Base-by-base conservation (phyloP, 2,329 filamentous ascomycete genomes). In the Aureobasidium sp. region DNA sequence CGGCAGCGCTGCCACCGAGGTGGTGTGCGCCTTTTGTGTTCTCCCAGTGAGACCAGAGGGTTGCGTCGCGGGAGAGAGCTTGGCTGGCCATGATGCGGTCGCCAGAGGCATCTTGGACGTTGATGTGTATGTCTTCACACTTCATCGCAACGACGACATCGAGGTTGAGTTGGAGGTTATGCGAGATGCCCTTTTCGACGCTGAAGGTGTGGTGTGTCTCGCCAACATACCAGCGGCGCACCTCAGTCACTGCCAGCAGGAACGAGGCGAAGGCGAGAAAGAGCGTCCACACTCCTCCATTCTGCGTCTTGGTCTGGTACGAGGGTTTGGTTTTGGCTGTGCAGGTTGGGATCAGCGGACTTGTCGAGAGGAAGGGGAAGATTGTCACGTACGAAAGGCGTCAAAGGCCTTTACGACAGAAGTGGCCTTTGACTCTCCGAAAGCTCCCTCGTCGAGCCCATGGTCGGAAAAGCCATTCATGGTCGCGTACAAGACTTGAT, bases 241-340 rank as follows among this genome's bases (percentile, higher is more conserved):
- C 79, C 76, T 99, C 94, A 56, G 86, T 85, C 78, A 88, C 85
- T 68, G 90, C 80, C 63, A 99, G 88, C 65, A 91, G 72, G 65
- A 86, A 73, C 66, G 90, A 94, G 66, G 95, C 80, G 56, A 89
- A 66, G 64, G 88, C 78, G 77, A 99, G 89, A 57, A 87, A 83
- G 52, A 97, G 83, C 26, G 94, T 97, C 89, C 92, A 97, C 78
- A 95, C 92, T 65, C 93, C 93, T 70, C 94, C 95, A 70, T 89
- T 88, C 41, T 88, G 84, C 36, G 91, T 95, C 67, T 87, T 85
- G 51, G 89, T 87, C 61, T 94, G 87, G 77, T 97, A 99, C 71
- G 93, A 91, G 17, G 92, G 85, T 79, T 97, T 97, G 60, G 93
- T 90, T 81, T 99, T 97, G 67, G 94, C 92, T 96, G 71, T 37